These are phyloP conservation scores for Huntiella decipiens DNA, from an alignment of 2,329 filamentous ascomycete species.

Conservation along the genomic window DNA sequence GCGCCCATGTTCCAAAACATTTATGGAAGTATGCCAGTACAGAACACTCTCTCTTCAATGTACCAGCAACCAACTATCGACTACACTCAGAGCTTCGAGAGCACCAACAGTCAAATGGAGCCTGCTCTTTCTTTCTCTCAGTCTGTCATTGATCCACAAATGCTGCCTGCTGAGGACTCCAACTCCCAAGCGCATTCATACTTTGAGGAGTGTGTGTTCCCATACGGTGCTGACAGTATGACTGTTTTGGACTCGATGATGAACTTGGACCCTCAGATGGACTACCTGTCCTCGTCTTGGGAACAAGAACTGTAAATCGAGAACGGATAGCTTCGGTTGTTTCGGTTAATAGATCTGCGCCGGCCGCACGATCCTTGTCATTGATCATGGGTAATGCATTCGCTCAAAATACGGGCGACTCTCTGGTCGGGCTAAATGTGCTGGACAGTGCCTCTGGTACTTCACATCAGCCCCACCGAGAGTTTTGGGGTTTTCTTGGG, in stretches of 20 bases:
- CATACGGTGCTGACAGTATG: conserved; percentile 12
- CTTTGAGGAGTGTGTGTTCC: conserved; percentile 6
- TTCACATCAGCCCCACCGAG: no score
- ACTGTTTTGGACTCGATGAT: conserved; percentile 13
- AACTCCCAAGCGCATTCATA: background rate
- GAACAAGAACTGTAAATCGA: background rate
- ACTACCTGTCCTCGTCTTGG: conserved; percentile 8
- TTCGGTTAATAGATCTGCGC: background rate
- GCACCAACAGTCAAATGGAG: background rate
- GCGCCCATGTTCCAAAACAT: no score
- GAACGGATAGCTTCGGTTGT: background rate
- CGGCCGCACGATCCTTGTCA: background rate
- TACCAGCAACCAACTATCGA: no score
- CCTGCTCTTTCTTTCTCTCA: background rate
- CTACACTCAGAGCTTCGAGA: background rate
- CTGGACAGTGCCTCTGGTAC: no score
- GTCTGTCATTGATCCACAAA: conserved; percentile 1
- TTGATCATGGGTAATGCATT: no score
- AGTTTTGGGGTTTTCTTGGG: no score
- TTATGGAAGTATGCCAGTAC: no score
- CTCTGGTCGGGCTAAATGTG: no score
- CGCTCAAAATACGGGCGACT: no score
- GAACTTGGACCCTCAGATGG: conserved; percentile 14
- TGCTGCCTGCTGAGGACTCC: background rate
- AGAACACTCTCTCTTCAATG: no score